phyloP scores from a whole-genome alignment of 78 protist genomes.

The slime mould (Dictyostelium discoideum) region dicty_2.7 NC_007089.4:5569001-5569500 shows the following conservation, averaged over 20 bases:
- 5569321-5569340: not conserved
- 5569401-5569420: slow-evolving; percentile 71
- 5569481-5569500: not conserved
- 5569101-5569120: not conserved
- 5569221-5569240: slow-evolving; percentile 80
- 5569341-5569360: slow-evolving; percentile 31
- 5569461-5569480: slow-evolving; percentile 17
- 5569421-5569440: slow-evolving; percentile 29
- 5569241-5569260: slow-evolving; percentile 67
- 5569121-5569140: not conserved
- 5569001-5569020: not conserved
- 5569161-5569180: slow-evolving; percentile 24
- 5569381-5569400: slow-evolving; percentile 23
- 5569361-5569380: slow-evolving; percentile 34
- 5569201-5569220: not conserved
- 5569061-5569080: not conserved
- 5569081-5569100: not conserved
- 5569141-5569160: slow-evolving; percentile 57
- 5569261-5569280: slow-evolving; percentile 64
- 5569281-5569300: slow-evolving; percentile 15
- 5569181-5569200: not conserved
- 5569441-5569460: not conserved
- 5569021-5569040: not conserved
- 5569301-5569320: slow-evolving; percentile 32
- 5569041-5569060: not conserved